Evolutionary conservation across 2,329 filamentous ascomycete genomes (phyloP).

Genomic region (Cercospora citrullina): DNA sequence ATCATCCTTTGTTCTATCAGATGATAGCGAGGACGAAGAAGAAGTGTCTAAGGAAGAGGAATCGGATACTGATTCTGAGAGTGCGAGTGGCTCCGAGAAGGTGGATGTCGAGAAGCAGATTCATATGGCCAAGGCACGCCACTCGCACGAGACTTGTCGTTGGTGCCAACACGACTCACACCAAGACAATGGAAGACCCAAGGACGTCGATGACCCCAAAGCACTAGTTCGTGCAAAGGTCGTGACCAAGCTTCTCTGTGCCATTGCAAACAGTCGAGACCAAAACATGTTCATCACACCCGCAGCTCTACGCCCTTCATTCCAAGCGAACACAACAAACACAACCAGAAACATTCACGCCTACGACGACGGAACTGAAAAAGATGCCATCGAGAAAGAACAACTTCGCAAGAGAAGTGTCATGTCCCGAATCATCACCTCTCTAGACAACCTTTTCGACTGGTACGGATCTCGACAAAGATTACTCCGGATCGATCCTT

Average conservation of each 20-base stretch:
- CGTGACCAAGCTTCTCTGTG: background rate
- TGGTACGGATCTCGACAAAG: background rate
- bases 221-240: background rate
- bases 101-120: background rate
- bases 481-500: background rate
- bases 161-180: background rate
- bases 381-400: background rate
- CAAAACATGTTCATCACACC: background rate
- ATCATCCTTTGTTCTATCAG: background rate
- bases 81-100: background rate
- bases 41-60: background rate
- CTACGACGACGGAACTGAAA: background rate
- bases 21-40: background rate
- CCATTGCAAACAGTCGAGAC: background rate
- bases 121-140: background rate
- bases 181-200: background rate
- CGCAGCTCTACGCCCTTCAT: background rate
- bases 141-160: background rate
- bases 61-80: background rate
- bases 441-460: background rate
- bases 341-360: background rate
- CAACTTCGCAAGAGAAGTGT: background rate
- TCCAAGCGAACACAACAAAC: background rate
- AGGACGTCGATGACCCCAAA: background rate
- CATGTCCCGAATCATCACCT: background rate